Evolutionary conservation across 2,329 filamentous ascomycete genomes (phyloP).

Genomic region (Tolypocladium nubicola): DNA sequence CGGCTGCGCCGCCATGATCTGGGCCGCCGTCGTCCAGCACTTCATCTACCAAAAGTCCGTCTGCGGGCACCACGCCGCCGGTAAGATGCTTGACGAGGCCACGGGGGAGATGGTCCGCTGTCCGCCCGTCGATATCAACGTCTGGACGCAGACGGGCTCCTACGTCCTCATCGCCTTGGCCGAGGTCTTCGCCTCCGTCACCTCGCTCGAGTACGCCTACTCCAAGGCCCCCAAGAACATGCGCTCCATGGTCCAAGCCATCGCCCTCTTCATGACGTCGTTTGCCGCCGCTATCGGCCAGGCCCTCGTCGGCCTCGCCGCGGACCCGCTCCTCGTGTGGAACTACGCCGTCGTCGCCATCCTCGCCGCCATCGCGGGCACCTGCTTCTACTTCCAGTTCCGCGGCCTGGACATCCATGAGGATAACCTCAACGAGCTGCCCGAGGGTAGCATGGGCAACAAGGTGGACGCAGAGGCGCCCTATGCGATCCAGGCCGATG

Average conservation of each 20-base stretch:
- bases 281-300: slow-evolving; percentile 61
- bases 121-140: slow-evolving; percentile 50
- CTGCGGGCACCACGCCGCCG: slow-evolving; percentile 43
- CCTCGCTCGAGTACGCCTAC: slow-evolving; percentile 67
- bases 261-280: slow-evolving; percentile 62
- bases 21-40: slow-evolving; percentile 44
- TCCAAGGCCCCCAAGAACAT: slow-evolving; percentile 72
- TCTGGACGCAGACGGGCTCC: slow-evolving; percentile 45
- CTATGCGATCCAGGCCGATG: not conserved
- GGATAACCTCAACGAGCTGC: slow-evolving; percentile 55
- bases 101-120: slow-evolving; percentile 29
- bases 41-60: slow-evolving; percentile 54
- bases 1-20: slow-evolving; percentile 50
- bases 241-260: slow-evolving; percentile 62
- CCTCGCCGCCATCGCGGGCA: slow-evolving; percentile 47
- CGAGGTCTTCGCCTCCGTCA: slow-evolving; percentile 44
- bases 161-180: slow-evolving; percentile 40
- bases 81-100: slow-evolving; percentile 14
- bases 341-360: slow-evolving; percentile 59
- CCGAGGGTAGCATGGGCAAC: slow-evolving; percentile 19
- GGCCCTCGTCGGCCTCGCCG: slow-evolving; percentile 50
- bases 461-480: slow-evolving; percentile 10
- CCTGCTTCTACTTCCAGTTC: slow-evolving; percentile 60
- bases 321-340: slow-evolving; percentile 58
- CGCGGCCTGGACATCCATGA: slow-evolving; percentile 53